Percentiles rank a stretch among this genome's conserved stretches.
Conservation (phyloP, 1,139 yeast genomes). For the Debaryomyces sp. region DNA sequence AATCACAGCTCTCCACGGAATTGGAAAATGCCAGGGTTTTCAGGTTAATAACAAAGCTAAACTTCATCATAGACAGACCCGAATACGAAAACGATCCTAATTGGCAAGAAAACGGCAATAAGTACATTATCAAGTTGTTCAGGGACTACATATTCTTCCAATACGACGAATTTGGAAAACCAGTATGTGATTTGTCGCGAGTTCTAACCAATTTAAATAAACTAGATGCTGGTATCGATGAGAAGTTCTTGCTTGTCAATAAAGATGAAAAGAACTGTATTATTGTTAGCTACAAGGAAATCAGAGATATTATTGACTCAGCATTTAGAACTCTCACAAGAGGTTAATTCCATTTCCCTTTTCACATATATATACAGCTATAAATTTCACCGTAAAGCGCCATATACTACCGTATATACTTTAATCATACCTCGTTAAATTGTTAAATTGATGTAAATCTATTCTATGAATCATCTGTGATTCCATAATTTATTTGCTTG, state of each 20-base stretch:
- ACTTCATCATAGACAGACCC: slow-evolving; percentile 77
- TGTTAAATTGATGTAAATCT: background rate
- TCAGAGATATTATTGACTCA: slow-evolving; percentile 72
- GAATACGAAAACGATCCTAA: slow-evolving; percentile 56
- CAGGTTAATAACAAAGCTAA: slow-evolving; percentile 78
- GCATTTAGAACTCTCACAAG: slow-evolving; percentile 64
- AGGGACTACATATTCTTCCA: slow-evolving; percentile 87
- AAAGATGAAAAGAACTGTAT: slow-evolving; percentile 83
- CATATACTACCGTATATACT: background rate
- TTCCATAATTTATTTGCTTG: background rate
- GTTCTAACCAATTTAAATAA: slow-evolving; percentile 81
- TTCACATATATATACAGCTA: background rate
- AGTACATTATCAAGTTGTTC: slow-evolving; percentile 76
- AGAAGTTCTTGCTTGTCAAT: slow-evolving; percentile 74
- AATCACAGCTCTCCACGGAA: slow-evolving; percentile 68
- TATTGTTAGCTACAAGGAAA: slow-evolving; percentile 76
- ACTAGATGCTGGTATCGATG: slow-evolving; percentile 91
- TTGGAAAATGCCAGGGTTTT: slow-evolving; percentile 88
- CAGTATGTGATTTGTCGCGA: slow-evolving; percentile 80
- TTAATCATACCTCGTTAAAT: background rate
- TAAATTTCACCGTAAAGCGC: too few species aligned
- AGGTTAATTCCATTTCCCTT: slow-evolving; percentile 11
- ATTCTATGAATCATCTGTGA: background rate
- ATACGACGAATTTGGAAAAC: slow-evolving; percentile 73
- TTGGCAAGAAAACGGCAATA: slow-evolving; percentile 78